Percentiles rank a stretch among this genome's conserved stretches.
phyloP scores from a whole-genome alignment of 1,139 yeast species.

The Zhuliangozyma blackwelliae region DNA sequence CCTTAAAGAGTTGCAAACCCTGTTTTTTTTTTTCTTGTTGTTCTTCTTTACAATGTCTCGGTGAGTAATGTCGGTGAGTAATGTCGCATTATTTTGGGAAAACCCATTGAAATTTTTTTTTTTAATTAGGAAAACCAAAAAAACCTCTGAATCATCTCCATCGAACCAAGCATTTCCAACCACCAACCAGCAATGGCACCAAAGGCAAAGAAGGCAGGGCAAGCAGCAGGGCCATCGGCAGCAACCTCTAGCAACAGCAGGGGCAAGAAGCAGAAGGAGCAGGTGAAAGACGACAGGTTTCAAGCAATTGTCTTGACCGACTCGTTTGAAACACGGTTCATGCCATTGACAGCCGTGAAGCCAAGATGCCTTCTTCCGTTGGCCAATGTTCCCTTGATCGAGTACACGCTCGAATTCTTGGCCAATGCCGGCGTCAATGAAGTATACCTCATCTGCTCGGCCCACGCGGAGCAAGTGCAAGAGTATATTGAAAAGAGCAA shows the following conservation, averaged over 20 bases:
- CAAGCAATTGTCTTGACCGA: constrained; percentile 95
- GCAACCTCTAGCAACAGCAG: too few species aligned
- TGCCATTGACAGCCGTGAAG: constrained; percentile 79
- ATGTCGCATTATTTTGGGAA: too few species aligned
- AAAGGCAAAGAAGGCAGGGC: constrained; percentile 33
- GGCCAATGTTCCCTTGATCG: constrained; percentile 90
- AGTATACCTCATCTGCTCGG: constrained; percentile 82
- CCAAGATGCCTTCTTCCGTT: constrained; percentile 90
- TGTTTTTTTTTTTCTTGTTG: too few species aligned
- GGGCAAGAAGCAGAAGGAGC: constrained; percentile 49
- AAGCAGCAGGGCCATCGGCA: too few species aligned
- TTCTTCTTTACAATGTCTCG: too few species aligned
- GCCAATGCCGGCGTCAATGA: constrained; percentile 90
- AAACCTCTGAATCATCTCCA: too few species aligned
- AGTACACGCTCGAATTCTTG: constrained; percentile 88
- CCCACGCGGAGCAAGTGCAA: constrained; percentile 87
- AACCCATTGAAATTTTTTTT: too few species aligned
- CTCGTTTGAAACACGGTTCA: constrained; percentile 84
- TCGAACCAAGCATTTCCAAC: constrained; percentile 23
- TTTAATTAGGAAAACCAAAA: constrained; percentile 40
- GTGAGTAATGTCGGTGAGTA: too few species aligned
- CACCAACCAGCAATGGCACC: constrained; percentile 15
- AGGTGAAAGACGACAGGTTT: constrained; percentile 66
- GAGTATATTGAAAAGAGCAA: constrained; percentile 76
- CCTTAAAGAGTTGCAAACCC: too few species aligned